Evolutionary conservation across 2,329 filamentous ascomycete genomes (phyloP).

Genomic region (Calonectria montana): DNA sequence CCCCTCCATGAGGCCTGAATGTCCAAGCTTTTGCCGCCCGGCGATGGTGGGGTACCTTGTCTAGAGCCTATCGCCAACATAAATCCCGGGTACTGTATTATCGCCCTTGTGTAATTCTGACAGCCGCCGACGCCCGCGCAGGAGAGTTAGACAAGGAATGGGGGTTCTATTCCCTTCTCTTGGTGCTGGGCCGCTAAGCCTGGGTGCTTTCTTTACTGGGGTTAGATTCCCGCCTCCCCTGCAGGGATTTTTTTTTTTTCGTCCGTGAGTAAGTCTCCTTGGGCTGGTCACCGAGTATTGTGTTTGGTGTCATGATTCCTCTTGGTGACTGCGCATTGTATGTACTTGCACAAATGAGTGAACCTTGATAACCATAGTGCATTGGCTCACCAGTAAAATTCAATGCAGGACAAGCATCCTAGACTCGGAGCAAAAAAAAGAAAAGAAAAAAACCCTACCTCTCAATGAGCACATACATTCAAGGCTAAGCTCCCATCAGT

Average conservation of each 20-base stretch:
- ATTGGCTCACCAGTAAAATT: neutral
- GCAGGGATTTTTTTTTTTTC: neutral
- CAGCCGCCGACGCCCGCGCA: slow-evolving; percentile 22
- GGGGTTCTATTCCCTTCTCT: neutral
- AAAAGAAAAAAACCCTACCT: neutral
- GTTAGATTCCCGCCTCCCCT: slow-evolving; percentile 6
- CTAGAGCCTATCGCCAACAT: slow-evolving; percentile 8
- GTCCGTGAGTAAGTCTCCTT: neutral
- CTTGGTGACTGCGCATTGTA: neutral
- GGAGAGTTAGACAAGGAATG: slow-evolving; percentile 2
- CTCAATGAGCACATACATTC: neutral
- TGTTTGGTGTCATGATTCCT: neutral
- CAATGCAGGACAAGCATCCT: neutral
- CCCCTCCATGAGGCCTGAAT: slow-evolving; percentile 34
- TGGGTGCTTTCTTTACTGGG: neutral
- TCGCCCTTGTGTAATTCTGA: neutral
- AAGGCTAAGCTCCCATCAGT: slow-evolving; percentile 8
- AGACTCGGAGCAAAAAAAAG: neutral
- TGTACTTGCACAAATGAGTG: neutral
- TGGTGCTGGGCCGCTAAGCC: neutral
- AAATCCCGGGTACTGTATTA: slow-evolving; percentile 29
- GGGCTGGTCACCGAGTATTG: neutral
- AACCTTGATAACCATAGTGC: neutral
- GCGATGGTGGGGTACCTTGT: slow-evolving; percentile 35
- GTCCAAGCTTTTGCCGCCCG: slow-evolving; percentile 27